Percentiles rank a stretch among this genome's conserved stretches.
These are phyloP conservation scores for Citrus sp. DNA, from an alignment of 345 rosid genomes.

Conservation along the genomic window DNA sequence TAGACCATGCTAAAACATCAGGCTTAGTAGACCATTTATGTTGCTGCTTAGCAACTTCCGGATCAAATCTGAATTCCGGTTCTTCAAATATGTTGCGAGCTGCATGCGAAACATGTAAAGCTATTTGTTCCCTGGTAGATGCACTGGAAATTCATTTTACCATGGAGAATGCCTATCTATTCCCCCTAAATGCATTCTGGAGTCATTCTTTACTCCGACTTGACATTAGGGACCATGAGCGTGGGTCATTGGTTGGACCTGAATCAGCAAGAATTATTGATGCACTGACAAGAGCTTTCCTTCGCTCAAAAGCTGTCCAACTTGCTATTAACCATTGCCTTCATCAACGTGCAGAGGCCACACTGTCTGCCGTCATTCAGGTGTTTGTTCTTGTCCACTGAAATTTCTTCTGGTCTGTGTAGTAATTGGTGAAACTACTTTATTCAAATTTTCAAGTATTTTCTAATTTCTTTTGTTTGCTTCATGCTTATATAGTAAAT, in stretches of 20 bases:
- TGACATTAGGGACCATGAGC: constrained; percentile 59
- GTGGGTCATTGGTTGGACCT: constrained; percentile 46
- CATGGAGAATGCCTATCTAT: constrained; percentile 43
- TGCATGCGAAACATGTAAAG: constrained; percentile 80
- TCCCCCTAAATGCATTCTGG: constrained; percentile 67
- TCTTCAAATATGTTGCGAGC: constrained; percentile 73
- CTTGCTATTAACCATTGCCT: constrained; percentile 72
- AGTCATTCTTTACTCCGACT: constrained; percentile 47
- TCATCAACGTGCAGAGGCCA: constrained; percentile 72
- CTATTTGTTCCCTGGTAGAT: constrained; percentile 73
- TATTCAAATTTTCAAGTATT: neutral
- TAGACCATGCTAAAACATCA: constrained; percentile 77
- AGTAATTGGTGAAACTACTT: constrained; percentile 9
- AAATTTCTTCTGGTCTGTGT: neutral
- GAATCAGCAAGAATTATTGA: constrained; percentile 66
- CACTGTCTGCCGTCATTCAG: constrained; percentile 67
- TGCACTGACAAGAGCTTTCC: constrained; percentile 66
- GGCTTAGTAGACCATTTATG: constrained; percentile 77
- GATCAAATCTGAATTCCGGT: constrained; percentile 72
- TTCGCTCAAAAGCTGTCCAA: constrained; percentile 79
- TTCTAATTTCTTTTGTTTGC: constrained; percentile 4
- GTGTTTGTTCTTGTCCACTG: constrained; percentile 32
- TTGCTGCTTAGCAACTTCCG: constrained; percentile 77
- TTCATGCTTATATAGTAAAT: neutral
- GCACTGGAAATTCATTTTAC: constrained; percentile 52